Percentiles rank a stretch among this genome's conserved stretches.
These are phyloP conservation scores for Aechmea fasciata DNA, from an alignment of 176 grass and related monocot genomes.

Conservation along the genomic window DNA sequence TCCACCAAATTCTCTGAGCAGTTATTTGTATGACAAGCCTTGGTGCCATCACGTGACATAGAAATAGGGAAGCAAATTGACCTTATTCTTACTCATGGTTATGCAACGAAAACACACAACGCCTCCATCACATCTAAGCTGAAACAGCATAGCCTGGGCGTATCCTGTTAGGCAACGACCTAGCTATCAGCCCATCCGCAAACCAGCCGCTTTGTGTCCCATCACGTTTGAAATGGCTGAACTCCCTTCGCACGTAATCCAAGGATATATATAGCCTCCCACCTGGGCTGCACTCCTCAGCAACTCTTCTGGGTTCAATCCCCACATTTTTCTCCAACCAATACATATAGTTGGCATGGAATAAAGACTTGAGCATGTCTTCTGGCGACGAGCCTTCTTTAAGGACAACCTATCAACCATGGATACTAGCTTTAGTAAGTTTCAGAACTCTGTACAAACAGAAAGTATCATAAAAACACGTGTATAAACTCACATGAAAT, in stretches of 20 bases:
- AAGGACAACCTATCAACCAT: conserved; percentile 51
- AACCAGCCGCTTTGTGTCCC: conserved; percentile 59
- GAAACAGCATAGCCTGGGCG: conserved; percentile 6
- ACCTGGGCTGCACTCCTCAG: conserved; percentile 47
- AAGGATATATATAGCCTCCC: conserved; percentile 72
- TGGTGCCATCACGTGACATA: too few species aligned
- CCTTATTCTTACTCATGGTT: too few species aligned
- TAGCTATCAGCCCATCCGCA: conserved; percentile 68
- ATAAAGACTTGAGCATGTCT: conserved; percentile 91
- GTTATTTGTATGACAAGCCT: too few species aligned
- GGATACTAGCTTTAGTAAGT: background rate
- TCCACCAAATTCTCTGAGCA: too few species aligned
- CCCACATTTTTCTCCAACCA: conserved; percentile 87
- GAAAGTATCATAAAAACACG: background rate
- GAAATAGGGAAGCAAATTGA: too few species aligned
- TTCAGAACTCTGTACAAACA: background rate
- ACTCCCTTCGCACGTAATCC: conserved; percentile 71
- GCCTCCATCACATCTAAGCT: background rate
- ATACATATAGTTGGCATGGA: conserved; percentile 87
- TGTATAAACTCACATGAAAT: conserved; percentile 60
- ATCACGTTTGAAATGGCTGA: conserved; percentile 67
- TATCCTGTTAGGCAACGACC: conserved; percentile 64
- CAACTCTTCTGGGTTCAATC: conserved; percentile 37
- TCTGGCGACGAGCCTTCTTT: conserved; percentile 78
- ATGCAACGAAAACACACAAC: too few species aligned